Percentiles rank a stretch among this genome's conserved stretches.
phyloP scores from a whole-genome alignment of 2,329 filamentous ascomycete species.

The Aspergillus sp. region DNA sequence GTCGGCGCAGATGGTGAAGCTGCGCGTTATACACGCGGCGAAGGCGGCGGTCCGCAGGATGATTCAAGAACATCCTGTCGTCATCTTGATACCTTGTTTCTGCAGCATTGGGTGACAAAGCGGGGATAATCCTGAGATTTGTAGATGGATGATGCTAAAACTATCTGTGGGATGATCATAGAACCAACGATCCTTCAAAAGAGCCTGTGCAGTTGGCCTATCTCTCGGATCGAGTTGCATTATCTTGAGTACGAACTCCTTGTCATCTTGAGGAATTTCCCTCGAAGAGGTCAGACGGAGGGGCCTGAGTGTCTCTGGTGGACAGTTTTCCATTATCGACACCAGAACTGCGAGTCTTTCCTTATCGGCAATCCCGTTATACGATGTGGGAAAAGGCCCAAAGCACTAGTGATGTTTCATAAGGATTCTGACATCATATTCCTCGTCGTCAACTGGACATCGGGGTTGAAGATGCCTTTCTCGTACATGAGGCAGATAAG shows the following conservation, averaged over 20 bases:
- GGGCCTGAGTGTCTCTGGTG: slow-evolving; percentile 1
- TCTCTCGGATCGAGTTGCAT: slow-evolving; percentile 39
- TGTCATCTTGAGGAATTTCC: slow-evolving; percentile 24
- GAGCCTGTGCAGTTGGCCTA: slow-evolving; percentile 29
- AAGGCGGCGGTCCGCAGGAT: too few species aligned
- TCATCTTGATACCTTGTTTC: too few species aligned
- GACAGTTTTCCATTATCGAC: slow-evolving; percentile 1
- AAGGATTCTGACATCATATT: slow-evolving; percentile 17
- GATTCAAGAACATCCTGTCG: too few species aligned
- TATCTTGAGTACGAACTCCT: slow-evolving; percentile 31
- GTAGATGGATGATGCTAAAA: too few species aligned
- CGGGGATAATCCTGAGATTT: too few species aligned
- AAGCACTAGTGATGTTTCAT: slow-evolving; percentile 4
- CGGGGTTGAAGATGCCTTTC: slow-evolving; percentile 12
- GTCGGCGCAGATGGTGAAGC: too few species aligned
- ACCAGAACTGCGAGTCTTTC: slow-evolving; percentile 1
- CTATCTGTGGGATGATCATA: too few species aligned
- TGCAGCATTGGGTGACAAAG: too few species aligned
- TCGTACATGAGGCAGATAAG: slow-evolving; percentile 14
- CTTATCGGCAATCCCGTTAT: not conserved
- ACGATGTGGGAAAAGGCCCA: slow-evolving; percentile 2
- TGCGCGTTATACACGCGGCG: too few species aligned
- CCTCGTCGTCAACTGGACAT: slow-evolving; percentile 12
- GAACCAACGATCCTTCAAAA: slow-evolving; percentile 33
- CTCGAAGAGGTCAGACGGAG: not conserved